Percentiles rank a stretch among this genome's conserved stretches.
Evolutionary conservation across 2,329 filamentous ascomycete genomes (phyloP).

Genomic region (Ceratocystis destructans): DNA sequence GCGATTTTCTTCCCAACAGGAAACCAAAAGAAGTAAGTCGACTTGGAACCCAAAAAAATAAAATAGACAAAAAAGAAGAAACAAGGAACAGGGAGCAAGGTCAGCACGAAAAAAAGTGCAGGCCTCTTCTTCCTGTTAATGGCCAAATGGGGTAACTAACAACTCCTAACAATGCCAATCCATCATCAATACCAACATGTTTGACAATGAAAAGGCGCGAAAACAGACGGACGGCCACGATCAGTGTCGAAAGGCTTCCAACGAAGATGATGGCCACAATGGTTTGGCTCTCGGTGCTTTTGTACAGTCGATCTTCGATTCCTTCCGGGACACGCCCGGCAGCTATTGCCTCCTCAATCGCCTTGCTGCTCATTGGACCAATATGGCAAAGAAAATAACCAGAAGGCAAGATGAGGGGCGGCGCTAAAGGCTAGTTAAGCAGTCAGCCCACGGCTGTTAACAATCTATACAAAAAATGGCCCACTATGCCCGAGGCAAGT

Average conservation of each 20-base stretch:
- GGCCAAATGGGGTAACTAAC: slow-evolving; percentile 22
- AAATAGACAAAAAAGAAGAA: too few relatives aligned
- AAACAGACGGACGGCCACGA: slow-evolving; percentile 27
- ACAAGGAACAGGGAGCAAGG: background rate
- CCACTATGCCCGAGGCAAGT: too few relatives aligned
- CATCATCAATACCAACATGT: slow-evolving; percentile 30
- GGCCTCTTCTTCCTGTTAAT: background rate
- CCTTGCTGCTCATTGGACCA: slow-evolving; percentile 14
- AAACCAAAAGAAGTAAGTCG: background rate
- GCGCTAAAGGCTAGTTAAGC: background rate
- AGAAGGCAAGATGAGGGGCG: background rate
- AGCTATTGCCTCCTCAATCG: slow-evolving; percentile 25
- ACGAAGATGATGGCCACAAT: slow-evolving; percentile 31
- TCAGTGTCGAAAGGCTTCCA: slow-evolving; percentile 25
- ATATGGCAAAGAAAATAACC: background rate
- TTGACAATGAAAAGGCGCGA: slow-evolving; percentile 28
- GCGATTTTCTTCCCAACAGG: background rate
- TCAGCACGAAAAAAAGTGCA: too few relatives aligned
- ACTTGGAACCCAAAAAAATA: background rate
- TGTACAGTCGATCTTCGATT: slow-evolving; percentile 26
- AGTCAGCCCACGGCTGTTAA: too few relatives aligned
- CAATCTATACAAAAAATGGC: too few relatives aligned
- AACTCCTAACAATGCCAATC: slow-evolving; percentile 27
- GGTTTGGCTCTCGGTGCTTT: slow-evolving; percentile 28
- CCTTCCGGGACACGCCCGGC: slow-evolving; percentile 27